phyloP scores from a whole-genome alignment of 139 green algal species.

The Chlamydomonas incerta region DNA sequence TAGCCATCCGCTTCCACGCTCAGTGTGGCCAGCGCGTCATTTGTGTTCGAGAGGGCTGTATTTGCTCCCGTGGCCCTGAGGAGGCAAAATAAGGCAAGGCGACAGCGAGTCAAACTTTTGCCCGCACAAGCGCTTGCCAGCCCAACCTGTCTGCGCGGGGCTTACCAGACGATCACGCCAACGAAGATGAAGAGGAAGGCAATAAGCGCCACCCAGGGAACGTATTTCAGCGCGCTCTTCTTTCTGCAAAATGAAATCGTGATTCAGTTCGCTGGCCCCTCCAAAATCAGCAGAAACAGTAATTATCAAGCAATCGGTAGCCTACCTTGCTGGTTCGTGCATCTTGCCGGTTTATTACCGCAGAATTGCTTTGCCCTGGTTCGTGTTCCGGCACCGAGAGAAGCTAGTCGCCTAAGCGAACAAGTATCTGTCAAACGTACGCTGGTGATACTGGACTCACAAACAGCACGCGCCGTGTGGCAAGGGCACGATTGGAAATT shows the following conservation, averaged over 20 bases:
- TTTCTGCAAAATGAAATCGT: background rate
- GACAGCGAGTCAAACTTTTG: background rate
- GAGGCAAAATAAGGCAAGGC: background rate
- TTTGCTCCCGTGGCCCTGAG: constrained; percentile 31
- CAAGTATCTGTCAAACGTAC: too few relatives aligned
- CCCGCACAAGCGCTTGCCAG: background rate
- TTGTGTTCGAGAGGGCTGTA: constrained; percentile 33
- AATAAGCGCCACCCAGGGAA: constrained; percentile 44
- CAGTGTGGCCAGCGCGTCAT: background rate
- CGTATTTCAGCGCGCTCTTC: constrained; percentile 50
- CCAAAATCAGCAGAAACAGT: too few relatives aligned
- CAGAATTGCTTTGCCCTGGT: too few relatives aligned
- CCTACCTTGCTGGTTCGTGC: too few relatives aligned
- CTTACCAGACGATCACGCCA: constrained; percentile 48
- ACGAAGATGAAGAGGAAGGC: constrained; percentile 45
- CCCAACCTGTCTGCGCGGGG: too few relatives aligned
- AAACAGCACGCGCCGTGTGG: too few relatives aligned
- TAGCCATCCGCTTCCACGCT: background rate
- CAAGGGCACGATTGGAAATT: too few relatives aligned
- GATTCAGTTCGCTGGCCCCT: background rate
- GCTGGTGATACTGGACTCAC: too few relatives aligned
- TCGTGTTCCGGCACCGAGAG: too few relatives aligned
- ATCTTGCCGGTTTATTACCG: too few relatives aligned
- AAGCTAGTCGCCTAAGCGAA: too few relatives aligned
- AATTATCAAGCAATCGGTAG: too few relatives aligned